A percentile compares a stretch with the other conserved stretches of the same genome.
Evolutionary conservation across 495 filamentous ascomycete species (phyloP).

Genomic region (Penicillium bovifimosum): DNA sequence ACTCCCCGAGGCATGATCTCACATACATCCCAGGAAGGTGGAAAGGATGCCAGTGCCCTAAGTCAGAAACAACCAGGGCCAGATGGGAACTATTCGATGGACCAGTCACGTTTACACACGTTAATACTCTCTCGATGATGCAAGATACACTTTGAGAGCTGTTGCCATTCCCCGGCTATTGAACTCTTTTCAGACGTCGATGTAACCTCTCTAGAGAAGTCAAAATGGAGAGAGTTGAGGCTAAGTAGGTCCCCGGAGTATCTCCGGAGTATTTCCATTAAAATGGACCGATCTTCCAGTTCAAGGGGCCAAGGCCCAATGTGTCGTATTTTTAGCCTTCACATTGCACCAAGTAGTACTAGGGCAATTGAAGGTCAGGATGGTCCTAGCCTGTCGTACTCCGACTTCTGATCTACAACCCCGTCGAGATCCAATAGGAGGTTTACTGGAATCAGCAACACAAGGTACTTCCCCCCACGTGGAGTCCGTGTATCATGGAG

Average conservation of each 20-base stretch:
- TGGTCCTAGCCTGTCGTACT: not conserved
- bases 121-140: no score
- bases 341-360: not conserved
- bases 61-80: not conserved
- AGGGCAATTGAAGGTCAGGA: not conserved
- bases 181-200: not conserved
- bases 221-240: not conserved
- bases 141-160: no score
- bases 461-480: not conserved
- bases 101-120: no score
- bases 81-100: not conserved
- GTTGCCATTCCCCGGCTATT: not conserved
- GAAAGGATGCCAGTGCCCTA: not conserved
- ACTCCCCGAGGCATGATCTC: conserved; percentile 4
- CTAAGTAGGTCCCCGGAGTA: not conserved
- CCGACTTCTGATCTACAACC: not conserved
- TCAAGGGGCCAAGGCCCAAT: not conserved
- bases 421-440: not conserved
- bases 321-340: conserved; percentile 8
- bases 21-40: not conserved
- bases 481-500: not conserved
- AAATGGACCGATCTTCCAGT: not conserved
- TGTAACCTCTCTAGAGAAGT: not conserved
- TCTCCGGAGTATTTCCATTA: conserved; percentile 2
- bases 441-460: not conserved